These are phyloP conservation scores for Cordyceps farinosa DNA, from an alignment of 2,329 filamentous ascomycete genomes.

Conservation along the genomic window DNA sequence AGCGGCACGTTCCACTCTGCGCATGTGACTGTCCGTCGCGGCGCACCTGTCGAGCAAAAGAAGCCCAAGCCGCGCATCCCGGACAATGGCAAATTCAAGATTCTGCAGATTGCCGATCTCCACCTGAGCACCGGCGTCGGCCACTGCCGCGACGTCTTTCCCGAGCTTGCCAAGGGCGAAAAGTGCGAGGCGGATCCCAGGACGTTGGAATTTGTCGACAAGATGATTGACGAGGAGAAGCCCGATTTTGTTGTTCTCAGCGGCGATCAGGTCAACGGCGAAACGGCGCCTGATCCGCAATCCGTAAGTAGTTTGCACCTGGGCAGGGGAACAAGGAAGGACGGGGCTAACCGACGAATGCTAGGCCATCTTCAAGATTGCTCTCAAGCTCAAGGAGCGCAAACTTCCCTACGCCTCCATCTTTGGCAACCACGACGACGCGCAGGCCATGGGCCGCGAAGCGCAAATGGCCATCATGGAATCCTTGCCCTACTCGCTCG, in stretches of 20 bases:
- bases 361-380: constrained; percentile 85
- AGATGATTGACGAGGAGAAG: constrained; percentile 84
- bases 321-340: not conserved
- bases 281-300: constrained; percentile 85
- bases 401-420: constrained; percentile 92
- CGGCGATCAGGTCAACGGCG: constrained; percentile 94
- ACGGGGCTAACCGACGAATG: constrained; percentile 22
- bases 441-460: constrained; percentile 72
- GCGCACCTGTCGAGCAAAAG: constrained; percentile 58
- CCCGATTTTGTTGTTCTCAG: constrained; percentile 89
- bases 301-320: constrained; percentile 51
- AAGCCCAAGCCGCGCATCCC: constrained; percentile 74
- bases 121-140: constrained; percentile 91
- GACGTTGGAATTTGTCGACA: constrained; percentile 83
- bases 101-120: constrained; percentile 92
- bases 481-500: constrained; percentile 83
- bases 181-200: constrained; percentile 88
- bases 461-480: constrained; percentile 84
- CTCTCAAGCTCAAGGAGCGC: constrained; percentile 76
- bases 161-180: constrained; percentile 65
- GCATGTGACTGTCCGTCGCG: constrained; percentile 74
- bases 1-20: constrained; percentile 61
- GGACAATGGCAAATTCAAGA: constrained; percentile 93
- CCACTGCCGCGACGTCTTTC: constrained; percentile 79
- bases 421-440: constrained; percentile 97